Evolutionary conservation across 208 protist genomes (phyloP).

Genomic region (Crithidia acanthocephali): DNA sequence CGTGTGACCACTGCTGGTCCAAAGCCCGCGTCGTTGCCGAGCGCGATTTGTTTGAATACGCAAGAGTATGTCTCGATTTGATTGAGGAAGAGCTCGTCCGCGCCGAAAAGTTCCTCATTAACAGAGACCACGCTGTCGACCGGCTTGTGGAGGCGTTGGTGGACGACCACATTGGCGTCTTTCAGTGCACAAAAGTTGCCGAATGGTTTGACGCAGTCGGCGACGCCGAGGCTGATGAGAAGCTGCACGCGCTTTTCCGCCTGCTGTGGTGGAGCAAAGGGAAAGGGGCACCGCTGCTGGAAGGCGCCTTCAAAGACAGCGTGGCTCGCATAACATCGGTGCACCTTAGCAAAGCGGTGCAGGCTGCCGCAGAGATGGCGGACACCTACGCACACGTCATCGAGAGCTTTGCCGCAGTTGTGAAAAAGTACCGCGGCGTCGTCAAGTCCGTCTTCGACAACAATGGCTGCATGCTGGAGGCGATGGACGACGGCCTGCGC

Average conservation of each 20-base stretch:
- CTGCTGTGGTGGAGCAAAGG: constrained; percentile 39
- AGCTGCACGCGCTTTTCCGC: constrained; percentile 23
- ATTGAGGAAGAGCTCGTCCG: constrained; percentile 37
- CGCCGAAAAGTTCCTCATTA: constrained; percentile 34
- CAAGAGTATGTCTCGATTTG: constrained; percentile 15
- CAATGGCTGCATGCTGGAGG: constrained; percentile 43
- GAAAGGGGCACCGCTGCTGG: constrained; percentile 28
- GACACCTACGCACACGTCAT: constrained; percentile 29
- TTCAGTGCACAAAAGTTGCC: constrained; percentile 6
- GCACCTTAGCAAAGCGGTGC: constrained; percentile 13
- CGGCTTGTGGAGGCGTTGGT: constrained; percentile 36
- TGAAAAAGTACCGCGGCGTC: constrained; percentile 27
- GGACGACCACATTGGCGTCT: constrained; percentile 31
- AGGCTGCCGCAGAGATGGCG: constrained; percentile 2
- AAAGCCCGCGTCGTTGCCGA: constrained; percentile 15
- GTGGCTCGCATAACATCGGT: constrained; percentile 21
- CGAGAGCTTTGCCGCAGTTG: constrained; percentile 19
- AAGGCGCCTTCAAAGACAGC: constrained; percentile 36
- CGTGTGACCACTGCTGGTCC: constrained; percentile 32
- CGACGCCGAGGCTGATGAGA: constrained; percentile 10
- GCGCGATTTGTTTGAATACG: constrained; percentile 26
- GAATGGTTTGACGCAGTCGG: constrained; percentile 18
- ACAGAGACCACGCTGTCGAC: constrained; percentile 31
- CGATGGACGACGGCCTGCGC: constrained; percentile 46
- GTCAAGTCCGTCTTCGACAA: constrained; percentile 37